phyloP scores from a whole-genome alignment of 441 rosid genomes.

The Brassica hybrid region DNA sequence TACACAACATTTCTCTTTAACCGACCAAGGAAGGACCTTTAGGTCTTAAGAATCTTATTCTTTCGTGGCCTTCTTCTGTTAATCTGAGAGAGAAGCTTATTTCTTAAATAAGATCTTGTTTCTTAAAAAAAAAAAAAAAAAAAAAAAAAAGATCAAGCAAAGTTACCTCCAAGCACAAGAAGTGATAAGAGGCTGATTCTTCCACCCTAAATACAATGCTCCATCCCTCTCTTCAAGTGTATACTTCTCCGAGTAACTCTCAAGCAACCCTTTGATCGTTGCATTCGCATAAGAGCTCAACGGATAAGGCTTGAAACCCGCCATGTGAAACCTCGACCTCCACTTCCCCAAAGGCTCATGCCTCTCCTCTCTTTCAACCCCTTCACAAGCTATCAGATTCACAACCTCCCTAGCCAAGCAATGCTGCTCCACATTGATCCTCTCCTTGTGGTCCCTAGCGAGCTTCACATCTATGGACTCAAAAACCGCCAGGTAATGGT shows the following conservation, averaged over 20 bases:
- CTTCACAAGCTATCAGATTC: slow-evolving; percentile 59
- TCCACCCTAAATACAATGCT: slow-evolving; percentile 76
- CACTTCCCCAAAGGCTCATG: slow-evolving; percentile 87
- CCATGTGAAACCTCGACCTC: slow-evolving; percentile 84
- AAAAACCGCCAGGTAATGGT: no score
- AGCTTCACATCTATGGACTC: slow-evolving; percentile 79
- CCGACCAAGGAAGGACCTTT: no score
- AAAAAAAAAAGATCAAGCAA: no score
- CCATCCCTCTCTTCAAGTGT: slow-evolving; percentile 83
- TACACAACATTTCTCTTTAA: no score
- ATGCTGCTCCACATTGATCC: slow-evolving; percentile 32
- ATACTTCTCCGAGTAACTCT: slow-evolving; percentile 64
- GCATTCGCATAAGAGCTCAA: slow-evolving; percentile 72
- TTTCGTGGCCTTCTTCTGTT: no score
- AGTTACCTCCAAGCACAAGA: no score
- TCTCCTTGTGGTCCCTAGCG: slow-evolving; percentile 81
- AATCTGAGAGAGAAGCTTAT: no score
- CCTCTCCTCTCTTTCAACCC: slow-evolving; percentile 87
- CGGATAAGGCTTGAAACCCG: slow-evolving; percentile 76
- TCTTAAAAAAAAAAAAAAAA: no score
- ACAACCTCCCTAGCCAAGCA: no score
- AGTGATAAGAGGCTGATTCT: no score
- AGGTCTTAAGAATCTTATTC: no score
- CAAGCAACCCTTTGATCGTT: slow-evolving; percentile 70
- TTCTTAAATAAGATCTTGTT: no score